phyloP scores from a whole-genome alignment of 257 asterid species.

The Coffea eugenioides region DNA sequence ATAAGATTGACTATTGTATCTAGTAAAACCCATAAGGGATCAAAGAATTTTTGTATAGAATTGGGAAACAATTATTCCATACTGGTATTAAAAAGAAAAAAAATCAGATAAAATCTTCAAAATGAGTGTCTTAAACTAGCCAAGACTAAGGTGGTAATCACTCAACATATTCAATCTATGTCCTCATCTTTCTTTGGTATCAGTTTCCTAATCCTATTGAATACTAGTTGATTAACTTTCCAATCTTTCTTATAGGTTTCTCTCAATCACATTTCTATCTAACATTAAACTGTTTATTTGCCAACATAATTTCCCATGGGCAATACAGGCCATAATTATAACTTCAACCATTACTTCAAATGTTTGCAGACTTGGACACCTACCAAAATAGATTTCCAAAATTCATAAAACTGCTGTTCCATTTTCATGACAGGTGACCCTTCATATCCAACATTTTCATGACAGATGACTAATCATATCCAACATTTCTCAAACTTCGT shows the following conservation, averaged over 20 bases:
- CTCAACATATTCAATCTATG: background rate
- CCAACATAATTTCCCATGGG: background rate
- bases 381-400: background rate
- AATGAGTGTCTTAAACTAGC: background rate
- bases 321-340: background rate
- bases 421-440: background rate
- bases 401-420: background rate
- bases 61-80: too few species aligned
- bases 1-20: too few species aligned
- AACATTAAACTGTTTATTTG: background rate
- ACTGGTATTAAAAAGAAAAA: too few species aligned
- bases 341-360: background rate
- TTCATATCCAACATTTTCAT: background rate
- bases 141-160: background rate
- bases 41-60: too few species aligned
- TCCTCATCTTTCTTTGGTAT: background rate
- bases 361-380: background rate
- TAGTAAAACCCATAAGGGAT: too few species aligned
- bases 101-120: background rate
- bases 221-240: background rate
- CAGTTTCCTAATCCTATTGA: background rate
- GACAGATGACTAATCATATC: background rate
- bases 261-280: too few species aligned
- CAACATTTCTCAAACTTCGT: background rate
- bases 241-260: too few species aligned